These are phyloP conservation scores for Fusarium zealandicum DNA, from an alignment of 2,329 filamentous ascomycete species.

Conservation along the genomic window DNA sequence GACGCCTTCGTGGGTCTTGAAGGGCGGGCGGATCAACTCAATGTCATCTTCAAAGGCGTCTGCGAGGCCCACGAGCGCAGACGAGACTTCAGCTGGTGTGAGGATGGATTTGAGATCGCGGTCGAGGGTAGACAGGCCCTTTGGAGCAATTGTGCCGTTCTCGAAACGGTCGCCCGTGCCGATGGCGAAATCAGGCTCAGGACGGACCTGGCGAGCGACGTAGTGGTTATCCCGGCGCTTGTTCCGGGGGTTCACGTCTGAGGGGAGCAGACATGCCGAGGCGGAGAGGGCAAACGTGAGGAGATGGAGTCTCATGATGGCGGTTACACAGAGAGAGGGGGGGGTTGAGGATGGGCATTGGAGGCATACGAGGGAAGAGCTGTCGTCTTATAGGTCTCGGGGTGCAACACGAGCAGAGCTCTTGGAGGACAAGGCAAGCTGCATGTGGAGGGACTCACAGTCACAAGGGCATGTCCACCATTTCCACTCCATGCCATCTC, in stretches of 20 bases:
- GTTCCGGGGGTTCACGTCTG: conserved; percentile 42
- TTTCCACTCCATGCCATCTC: conserved; percentile 8
- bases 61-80: conserved; percentile 53
- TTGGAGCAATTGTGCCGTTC: conserved; percentile 47
- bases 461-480: too few relatives aligned
- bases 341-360: neutral
- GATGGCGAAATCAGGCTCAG: conserved; percentile 45
- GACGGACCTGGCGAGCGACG: conserved; percentile 25
- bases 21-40: conserved; percentile 51
- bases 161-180: conserved; percentile 54
- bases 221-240: conserved; percentile 14
- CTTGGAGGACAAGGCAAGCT: neutral
- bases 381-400: neutral
- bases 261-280: conserved; percentile 49
- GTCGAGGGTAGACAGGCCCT: conserved; percentile 46
- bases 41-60: conserved; percentile 48
- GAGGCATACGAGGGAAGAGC: neutral
- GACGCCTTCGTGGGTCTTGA: conserved; percentile 53
- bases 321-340: neutral
- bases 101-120: conserved; percentile 53
- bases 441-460: too few relatives aligned
- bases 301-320: conserved; percentile 42
- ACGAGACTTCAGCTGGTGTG: conserved; percentile 54
- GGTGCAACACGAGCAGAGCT: neutral
- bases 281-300: conserved; percentile 34